A percentile compares a stretch with the other conserved stretches of the same genome.
phyloP scores from a whole-genome alignment of 352 stramenopile genomes.

The Globisporangium apiculatum region DNA sequence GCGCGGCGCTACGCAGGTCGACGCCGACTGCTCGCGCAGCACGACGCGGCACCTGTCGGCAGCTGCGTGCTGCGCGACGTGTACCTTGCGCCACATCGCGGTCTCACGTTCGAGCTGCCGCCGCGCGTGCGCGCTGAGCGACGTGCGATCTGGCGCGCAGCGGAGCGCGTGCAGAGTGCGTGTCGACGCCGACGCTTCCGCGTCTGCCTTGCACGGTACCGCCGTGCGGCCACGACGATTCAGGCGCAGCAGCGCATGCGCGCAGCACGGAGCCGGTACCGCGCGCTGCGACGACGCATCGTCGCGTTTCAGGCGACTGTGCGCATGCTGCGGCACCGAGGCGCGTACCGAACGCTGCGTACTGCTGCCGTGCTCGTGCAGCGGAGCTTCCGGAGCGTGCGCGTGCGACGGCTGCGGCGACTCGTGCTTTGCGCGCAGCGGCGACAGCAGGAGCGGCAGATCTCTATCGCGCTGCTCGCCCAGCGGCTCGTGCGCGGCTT shows the following conservation, averaged over 20 bases:
- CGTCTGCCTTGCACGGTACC: constrained; percentile 39
- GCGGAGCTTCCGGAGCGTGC: constrained; percentile 38
- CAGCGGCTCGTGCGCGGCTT: constrained; percentile 59
- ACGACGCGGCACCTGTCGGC: constrained; percentile 36
- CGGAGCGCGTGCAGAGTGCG: constrained; percentile 43
- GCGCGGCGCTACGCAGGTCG: constrained; percentile 32
- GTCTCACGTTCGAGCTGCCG: constrained; percentile 41
- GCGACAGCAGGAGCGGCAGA: constrained; percentile 29
- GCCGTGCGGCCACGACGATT: constrained; percentile 44
- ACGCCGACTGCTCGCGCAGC: constrained; percentile 28
- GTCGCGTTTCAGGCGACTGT: constrained; percentile 48
- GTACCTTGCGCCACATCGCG: constrained; percentile 31
- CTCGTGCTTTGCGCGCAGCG: constrained; percentile 53
- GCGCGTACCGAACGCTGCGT: constrained; percentile 35
- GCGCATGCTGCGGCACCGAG: constrained; percentile 39
- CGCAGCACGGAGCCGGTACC: constrained; percentile 27
- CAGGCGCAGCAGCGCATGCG: constrained; percentile 55
- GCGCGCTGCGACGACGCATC: constrained; percentile 23
- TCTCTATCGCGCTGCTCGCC: constrained; percentile 34
- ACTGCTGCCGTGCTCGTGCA: constrained; percentile 48
- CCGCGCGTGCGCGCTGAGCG: constrained; percentile 43
- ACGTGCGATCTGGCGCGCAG: constrained; percentile 50
- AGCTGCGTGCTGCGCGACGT: constrained; percentile 44
- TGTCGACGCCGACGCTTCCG: constrained; percentile 53
- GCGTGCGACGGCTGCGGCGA: constrained; percentile 37